These are phyloP conservation scores for Lolium rigidum DNA, from an alignment of 176 grass and related monocot genomes.

Conservation along the genomic window DNA sequence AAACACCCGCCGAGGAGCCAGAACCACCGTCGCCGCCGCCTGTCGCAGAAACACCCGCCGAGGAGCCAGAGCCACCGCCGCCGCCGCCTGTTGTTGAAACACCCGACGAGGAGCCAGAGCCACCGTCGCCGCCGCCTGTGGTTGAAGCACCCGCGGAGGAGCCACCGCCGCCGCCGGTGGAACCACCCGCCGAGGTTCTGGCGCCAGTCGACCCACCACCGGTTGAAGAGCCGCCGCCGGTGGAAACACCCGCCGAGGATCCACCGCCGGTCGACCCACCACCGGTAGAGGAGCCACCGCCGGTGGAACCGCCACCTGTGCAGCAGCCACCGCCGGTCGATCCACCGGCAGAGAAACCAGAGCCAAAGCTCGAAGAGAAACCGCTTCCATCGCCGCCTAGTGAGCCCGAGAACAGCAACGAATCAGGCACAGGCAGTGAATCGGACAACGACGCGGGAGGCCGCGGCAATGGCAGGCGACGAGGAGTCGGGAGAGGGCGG, in stretches of 20 bases:
- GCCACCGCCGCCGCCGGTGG: not conserved
- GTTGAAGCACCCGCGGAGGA: not conserved
- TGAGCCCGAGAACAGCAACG: not conserved
- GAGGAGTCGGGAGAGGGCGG: accelerated
- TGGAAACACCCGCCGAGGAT: not conserved
- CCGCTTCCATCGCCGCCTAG: not conserved
- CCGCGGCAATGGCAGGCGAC: not conserved
- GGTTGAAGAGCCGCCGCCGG: not conserved
- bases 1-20: not conserved
- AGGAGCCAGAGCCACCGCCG: not conserved
- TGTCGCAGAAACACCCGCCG: no score
- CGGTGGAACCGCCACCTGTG: not conserved
- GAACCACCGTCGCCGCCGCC: not conserved
- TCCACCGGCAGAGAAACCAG: not conserved
- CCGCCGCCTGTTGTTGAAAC: not conserved
- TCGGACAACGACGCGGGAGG: not conserved
- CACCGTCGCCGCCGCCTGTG: not conserved
- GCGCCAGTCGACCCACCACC: no score
- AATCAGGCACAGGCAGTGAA: not conserved
- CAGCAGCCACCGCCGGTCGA: not conserved
- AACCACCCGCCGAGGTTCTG: no score
- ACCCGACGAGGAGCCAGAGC: not conserved
- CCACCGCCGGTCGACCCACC: not conserved
- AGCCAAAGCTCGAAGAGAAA: not conserved
- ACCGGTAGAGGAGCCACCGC: not conserved